These are phyloP conservation scores for Plasmodium billcollinsi DNA, from an alignment of 169 alveolate species.

Conservation along the genomic window DNA sequence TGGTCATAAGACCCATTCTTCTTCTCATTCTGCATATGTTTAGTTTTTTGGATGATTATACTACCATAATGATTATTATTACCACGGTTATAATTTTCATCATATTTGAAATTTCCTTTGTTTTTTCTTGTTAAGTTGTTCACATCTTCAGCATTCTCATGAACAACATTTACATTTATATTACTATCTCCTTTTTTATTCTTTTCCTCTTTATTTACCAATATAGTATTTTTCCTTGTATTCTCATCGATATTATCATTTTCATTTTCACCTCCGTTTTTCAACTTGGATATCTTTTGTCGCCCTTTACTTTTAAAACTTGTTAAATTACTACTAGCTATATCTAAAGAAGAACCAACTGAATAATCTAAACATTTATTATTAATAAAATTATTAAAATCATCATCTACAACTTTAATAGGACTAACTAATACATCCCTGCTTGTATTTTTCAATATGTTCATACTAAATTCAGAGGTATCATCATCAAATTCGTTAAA, in stretches of 20 bases:
- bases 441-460: background rate
- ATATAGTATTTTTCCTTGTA: background rate
- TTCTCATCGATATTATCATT: background rate
- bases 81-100: no score
- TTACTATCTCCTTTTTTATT: background rate
- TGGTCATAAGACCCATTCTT: no score
- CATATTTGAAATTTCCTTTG: no score
- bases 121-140: no score
- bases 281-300: slow-evolving; percentile 4
- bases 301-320: background rate
- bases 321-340: slow-evolving; percentile 9
- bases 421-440: slow-evolving; percentile 3
- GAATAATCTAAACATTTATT: slow-evolving; percentile 28
- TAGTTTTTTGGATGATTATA: no score
- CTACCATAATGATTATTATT: no score
- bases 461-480: slow-evolving; percentile 8
- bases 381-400: slow-evolving; percentile 42
- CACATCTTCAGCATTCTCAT: no score
- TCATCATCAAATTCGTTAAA: slow-evolving; percentile 1
- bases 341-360: slow-evolving; percentile 16
- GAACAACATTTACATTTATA: no score
- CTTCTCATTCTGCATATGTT: no score
- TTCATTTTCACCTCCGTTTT: background rate
- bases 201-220: background rate
- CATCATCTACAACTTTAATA: slow-evolving; percentile 32